Conservation (phyloP, 331 rosid genomes). For the Malus hybrid region DNA sequence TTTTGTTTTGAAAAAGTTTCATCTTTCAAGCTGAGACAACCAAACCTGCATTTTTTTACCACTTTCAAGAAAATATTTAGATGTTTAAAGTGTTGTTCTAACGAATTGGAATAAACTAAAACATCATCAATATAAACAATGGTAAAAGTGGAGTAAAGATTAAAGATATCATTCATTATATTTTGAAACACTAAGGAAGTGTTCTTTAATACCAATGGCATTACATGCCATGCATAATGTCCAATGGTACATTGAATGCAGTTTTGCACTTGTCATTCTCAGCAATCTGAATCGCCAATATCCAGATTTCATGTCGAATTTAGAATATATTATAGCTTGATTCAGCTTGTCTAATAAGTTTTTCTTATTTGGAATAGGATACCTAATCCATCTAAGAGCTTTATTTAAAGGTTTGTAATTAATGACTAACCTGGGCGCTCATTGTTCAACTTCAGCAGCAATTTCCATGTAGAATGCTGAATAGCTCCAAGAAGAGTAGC, state of each 20-base stretch:
- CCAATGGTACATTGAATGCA: not conserved
- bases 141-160: not conserved
- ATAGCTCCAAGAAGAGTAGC: too few relatives aligned
- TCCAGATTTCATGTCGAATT: not conserved
- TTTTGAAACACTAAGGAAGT: not conserved
- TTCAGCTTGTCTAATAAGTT: not conserved
- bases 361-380: not conserved
- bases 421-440: too few relatives aligned
- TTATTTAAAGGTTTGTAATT: not conserved
- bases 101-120: not conserved
- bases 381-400: not conserved
- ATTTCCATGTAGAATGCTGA: too few relatives aligned
- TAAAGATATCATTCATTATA: not conserved
- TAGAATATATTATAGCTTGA: not conserved
- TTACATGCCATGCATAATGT: not conserved
- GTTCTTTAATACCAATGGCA: not conserved
- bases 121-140: not conserved
- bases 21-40: too few relatives aligned
- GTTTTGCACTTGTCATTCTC: not conserved
- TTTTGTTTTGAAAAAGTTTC: too few relatives aligned
- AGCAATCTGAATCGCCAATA: not conserved
- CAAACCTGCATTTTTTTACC: too few relatives aligned
- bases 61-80: not conserved
- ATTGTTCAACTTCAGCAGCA: too few relatives aligned
- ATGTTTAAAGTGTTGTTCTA: conserved; percentile 6